Percentiles rank a stretch among this genome's conserved stretches.
Conservation (phyloP, 805 yeast species). For the Candida quercuum region DNA sequence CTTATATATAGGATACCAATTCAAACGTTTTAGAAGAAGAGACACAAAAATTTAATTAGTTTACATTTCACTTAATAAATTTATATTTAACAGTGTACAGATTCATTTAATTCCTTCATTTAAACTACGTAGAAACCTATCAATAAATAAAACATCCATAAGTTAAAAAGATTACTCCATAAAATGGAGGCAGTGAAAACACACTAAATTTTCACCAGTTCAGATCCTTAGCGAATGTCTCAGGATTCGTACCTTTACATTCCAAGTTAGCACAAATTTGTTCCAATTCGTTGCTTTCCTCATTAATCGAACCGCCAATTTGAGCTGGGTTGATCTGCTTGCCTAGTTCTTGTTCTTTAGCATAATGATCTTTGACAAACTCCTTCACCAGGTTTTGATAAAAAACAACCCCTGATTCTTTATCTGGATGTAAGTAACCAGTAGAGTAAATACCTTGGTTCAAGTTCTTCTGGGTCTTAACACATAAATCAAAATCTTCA, state of each 20-base stretch:
- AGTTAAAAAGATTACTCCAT: not conserved
- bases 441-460: constrained; percentile 56
- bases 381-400: constrained; percentile 52
- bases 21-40: no score
- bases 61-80: no score
- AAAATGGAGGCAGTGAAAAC: not conserved
- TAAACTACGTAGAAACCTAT: no score
- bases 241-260: constrained; percentile 40
- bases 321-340: constrained; percentile 46
- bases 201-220: constrained; percentile 13
- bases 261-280: constrained; percentile 44
- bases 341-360: constrained; percentile 39
- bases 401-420: constrained; percentile 53
- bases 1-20: no score
- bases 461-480: constrained; percentile 53
- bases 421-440: constrained; percentile 54
- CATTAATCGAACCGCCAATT: constrained; percentile 30
- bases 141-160: not conserved
- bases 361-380: constrained; percentile 52
- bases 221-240: constrained; percentile 22
- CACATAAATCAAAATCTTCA: constrained; percentile 59
- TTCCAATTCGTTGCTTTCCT: constrained; percentile 45
- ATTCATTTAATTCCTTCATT: no score
- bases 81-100: no score
- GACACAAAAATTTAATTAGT: no score